These are phyloP conservation scores for Ophiostoma sp. DNA, from an alignment of 2,329 filamentous ascomycete genomes.

Conservation along the genomic window DNA sequence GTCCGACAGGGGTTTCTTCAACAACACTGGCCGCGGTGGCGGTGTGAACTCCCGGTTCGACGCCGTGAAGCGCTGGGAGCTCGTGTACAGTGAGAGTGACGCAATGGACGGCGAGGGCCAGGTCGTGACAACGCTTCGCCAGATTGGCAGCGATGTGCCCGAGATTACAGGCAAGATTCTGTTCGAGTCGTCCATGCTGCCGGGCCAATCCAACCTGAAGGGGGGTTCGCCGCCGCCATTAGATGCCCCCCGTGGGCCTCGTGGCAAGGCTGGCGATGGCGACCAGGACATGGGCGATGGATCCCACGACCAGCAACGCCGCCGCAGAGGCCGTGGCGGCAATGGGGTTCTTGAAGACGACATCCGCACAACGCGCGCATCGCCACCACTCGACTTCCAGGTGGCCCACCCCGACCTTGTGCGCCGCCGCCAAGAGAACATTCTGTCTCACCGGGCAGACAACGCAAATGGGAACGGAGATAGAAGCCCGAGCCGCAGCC, in stretches of 20 bases:
- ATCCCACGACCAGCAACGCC: not conserved
- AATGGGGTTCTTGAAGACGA: constrained; percentile 17
- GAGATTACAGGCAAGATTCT: constrained; percentile 15
- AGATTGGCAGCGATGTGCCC: constrained; percentile 32
- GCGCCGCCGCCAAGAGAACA: constrained; percentile 56
- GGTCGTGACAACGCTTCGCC: constrained; percentile 52
- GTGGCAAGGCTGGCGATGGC: not conserved
- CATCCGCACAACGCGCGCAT: constrained; percentile 36
- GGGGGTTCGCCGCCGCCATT: not conserved
- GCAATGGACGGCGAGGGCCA: constrained; percentile 43
- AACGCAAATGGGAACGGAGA: not conserved
- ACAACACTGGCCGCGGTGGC: constrained; percentile 30
- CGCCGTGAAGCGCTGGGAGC: constrained; percentile 57
- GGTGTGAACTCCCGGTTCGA: constrained; percentile 23
- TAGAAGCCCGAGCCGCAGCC: not conserved
- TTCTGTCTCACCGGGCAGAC: constrained; percentile 33
- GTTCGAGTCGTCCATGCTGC: constrained; percentile 14
- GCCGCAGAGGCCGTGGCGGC: constrained; percentile 2
- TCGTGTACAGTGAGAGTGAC: constrained; percentile 58
- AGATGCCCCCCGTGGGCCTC: constrained; percentile 7
- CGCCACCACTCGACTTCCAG: constrained; percentile 42
- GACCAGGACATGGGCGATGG: not conserved
- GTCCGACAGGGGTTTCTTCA: constrained; percentile 31
- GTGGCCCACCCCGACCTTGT: constrained; percentile 62
- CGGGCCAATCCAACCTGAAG: not conserved